Base-by-base conservation (phyloP, 2,329 filamentous ascomycete genomes). In the Colletotrichum trifolii region DNA sequence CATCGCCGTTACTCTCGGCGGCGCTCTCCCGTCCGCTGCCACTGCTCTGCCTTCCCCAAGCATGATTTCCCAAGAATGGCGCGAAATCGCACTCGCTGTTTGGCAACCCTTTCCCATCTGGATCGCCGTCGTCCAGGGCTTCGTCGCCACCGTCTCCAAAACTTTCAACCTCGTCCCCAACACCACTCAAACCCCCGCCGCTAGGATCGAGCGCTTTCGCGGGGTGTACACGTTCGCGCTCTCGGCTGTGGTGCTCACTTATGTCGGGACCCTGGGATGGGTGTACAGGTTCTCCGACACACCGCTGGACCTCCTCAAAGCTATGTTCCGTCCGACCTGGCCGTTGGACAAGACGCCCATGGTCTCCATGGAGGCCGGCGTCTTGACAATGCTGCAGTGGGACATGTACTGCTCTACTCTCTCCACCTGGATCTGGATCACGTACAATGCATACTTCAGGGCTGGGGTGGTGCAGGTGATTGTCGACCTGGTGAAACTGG, bases 31-130 rank as follows among this genome's bases (percentile, higher is more conserved):
- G 2, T 67, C 67, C 10, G 11, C 69, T 39, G 50, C 71, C 2
- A 36, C 53, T 13, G 58, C 54, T 17, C 60, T 73, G 4, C 68
- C 70, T 1, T 56, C 64, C 9, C 64, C 70, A 6, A 13, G n/a
- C 5, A 3, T 68, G 34, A 54, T 71, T 46, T 59, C 67, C 1
- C 54, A 55, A 15, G 61, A 67, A 11, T 59, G 52, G 15, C 67
- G 69, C 17, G 70, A 71, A 45, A n/a, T 68, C 34, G 53, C 66
- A 2, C 46, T 73, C 9, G 69, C 67, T 2, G 15, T 69, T 1
- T 73, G 71, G 71, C 71, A 72, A 35, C 43, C 63, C 12, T 72
- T 72, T 45, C 72, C 72, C 1, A 9, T 72, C 9, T 70, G 64
- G 50, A 66, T 69, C 8, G 47, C 55, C 42, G 6, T 67, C 4